A percentile compares a stretch with the other conserved stretches of the same genome.
Conservation (phyloP, 768 basidiomycete species). For the Sistotremastrum suecicum region DNA sequence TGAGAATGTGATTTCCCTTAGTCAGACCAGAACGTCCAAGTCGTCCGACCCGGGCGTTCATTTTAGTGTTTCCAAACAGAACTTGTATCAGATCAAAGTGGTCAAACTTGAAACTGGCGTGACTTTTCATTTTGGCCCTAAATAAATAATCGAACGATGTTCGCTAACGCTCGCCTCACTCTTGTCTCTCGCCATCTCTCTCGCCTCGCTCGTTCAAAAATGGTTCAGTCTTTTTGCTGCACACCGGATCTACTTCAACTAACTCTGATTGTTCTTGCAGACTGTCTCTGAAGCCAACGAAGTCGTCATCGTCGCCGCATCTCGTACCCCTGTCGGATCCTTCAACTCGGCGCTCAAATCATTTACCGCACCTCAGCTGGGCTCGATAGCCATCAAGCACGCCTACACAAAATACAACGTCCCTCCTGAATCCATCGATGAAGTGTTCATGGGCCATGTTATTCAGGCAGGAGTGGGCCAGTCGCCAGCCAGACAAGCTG, state of each 20-base stretch:
- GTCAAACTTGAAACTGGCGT: too few species aligned
- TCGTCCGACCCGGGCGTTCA: not conserved
- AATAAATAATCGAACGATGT: too few species aligned
- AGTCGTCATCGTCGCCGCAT: conserved; percentile 88
- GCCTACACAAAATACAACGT: conserved; percentile 73
- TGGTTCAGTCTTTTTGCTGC: too few species aligned
- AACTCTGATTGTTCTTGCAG: conserved; percentile 8
- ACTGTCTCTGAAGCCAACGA: conserved; percentile 39
- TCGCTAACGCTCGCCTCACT: too few species aligned
- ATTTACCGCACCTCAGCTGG: conserved; percentile 85
- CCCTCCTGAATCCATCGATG: conserved; percentile 74
- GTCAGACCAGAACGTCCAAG: not conserved
- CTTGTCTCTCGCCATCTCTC: too few species aligned
- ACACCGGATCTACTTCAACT: too few species aligned
- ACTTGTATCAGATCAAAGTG: too few species aligned
- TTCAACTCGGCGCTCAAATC: conserved; percentile 82
- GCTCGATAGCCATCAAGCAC: conserved; percentile 77
- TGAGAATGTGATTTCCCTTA: conserved; percentile 17
- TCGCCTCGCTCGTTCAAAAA: too few species aligned
- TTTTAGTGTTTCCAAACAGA: not conserved
- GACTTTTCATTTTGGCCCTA: too few species aligned
- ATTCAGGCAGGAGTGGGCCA: conserved; percentile 96
- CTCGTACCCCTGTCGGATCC: conserved; percentile 88
- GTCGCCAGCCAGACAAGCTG: conserved; percentile 95
- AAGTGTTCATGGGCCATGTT: conserved; percentile 96